Conservation (phyloP, 495 filamentous ascomycete genomes). For the Penicillium turbatum region DNA sequence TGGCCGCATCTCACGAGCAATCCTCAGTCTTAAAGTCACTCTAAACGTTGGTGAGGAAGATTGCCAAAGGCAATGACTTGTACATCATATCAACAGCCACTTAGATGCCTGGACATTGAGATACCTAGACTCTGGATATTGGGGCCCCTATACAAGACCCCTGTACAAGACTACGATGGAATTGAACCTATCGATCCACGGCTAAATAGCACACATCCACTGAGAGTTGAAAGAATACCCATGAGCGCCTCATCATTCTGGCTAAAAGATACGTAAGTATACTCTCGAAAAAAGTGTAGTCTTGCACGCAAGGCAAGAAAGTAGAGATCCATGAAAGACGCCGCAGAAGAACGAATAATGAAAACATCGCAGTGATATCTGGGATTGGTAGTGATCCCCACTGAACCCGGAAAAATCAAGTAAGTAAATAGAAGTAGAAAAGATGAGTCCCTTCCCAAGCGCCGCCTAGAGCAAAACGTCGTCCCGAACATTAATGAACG, state of each 20-base stretch:
- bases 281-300: no score
- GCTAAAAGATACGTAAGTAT: not conserved
- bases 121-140: no score
- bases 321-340: not conserved
- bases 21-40: no score
- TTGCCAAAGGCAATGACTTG: no score
- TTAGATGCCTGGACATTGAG: no score
- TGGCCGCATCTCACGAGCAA: no score
- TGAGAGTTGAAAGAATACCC: not conserved
- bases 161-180: no score
- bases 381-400: not conserved
- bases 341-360: not conserved
- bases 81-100: no score
- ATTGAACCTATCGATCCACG: no score
- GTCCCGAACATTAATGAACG: slow-evolving; percentile 77
- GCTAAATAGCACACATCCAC: no score
- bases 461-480: slow-evolving; percentile 46
- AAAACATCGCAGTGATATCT: not conserved
- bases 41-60: no score
- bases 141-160: no score
- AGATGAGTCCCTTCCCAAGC: not conserved
- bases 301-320: not conserved
- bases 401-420: not conserved
- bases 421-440: not conserved
- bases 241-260: not conserved